Base-by-base conservation (phyloP, 176 grass and related monocot species). In the Juncus effusus region DNA sequence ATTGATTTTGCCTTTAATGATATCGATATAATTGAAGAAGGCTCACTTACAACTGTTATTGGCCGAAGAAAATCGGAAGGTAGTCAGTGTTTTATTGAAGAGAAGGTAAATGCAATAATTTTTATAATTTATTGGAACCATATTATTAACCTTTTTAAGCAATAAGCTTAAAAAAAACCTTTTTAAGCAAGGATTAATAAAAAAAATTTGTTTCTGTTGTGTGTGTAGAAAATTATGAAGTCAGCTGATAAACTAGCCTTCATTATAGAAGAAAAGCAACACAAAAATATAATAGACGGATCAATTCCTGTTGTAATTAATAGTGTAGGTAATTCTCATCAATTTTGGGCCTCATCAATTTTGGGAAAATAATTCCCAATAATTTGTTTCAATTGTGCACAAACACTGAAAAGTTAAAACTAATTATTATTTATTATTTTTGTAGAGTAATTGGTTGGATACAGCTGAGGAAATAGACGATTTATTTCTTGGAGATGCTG, bases 1-100 rank as follows among this genome's bases (percentile, higher is more conserved):
- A 88, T 91, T 74, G 82, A 96, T 77, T 88, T 96, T 88, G 92
- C 84, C 60, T 96, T 96, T 79, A 72, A 82, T 77, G 92, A 91
- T 67, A 84, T 87, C 62, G 79, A 96, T 79, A 41, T 67, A 45
- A 88, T 96, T 47, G 84, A 91, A 61, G 79, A 96, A 78, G 77
- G 80, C 44, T 85, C 92, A 6, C 61, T 96, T 36, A 67, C 68
- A 4, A 79, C 87, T 5, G 53, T 96, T 64, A 83, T 96, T 36
- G 92, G 87, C 10, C 92, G 87, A 28, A 67, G 74, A 14, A 90
- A 79, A 73, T 81, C 63, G 2, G 87, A 88, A 52, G 79, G 54
- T 0, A 87, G 81, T 1, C 76, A 88, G 37, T 96, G 87, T 61
- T 88, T 96, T 75, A 64, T 83, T 13, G 14, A 64, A 79, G 84